Conservation (phyloP, 148 eudicot genomes). For the Cornus suecica region DNA sequence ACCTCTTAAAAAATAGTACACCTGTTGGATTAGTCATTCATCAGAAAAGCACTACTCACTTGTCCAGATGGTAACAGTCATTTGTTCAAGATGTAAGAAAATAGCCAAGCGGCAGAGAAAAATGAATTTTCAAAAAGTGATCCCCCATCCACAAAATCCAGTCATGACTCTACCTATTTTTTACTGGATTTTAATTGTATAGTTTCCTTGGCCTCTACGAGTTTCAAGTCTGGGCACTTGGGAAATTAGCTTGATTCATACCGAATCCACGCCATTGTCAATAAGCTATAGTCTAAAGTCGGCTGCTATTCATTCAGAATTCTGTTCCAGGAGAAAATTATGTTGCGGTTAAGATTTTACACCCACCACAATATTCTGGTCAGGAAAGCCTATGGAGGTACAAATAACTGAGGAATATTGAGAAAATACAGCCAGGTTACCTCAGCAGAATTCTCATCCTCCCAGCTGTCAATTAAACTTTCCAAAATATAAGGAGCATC, state of each 20-base stretch:
- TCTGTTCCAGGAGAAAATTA: not conserved
- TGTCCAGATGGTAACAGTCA: too few relatives aligned
- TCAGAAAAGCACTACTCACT: too few relatives aligned
- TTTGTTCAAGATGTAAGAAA: too few relatives aligned
- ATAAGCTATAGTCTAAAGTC: not conserved
- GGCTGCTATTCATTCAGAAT: not conserved
- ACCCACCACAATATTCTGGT: not conserved
- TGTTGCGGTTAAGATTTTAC: not conserved
- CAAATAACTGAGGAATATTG: not conserved
- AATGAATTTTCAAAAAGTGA: too few relatives aligned
- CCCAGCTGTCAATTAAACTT: slow-evolving; percentile 83
- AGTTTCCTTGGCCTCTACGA: not conserved
- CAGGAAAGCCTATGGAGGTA: slow-evolving; percentile 4
- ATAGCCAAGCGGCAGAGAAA: too few relatives aligned
- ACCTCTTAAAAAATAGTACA: too few relatives aligned
- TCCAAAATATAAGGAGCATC: slow-evolving; percentile 96
- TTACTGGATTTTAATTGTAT: too few relatives aligned
- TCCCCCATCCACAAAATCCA: too few relatives aligned
- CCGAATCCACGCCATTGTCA: not conserved
- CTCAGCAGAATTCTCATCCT: slow-evolving; percentile 96
- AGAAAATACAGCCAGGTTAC: slow-evolving; percentile 35
- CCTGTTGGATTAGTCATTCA: too few relatives aligned
- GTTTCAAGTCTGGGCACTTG: not conserved
- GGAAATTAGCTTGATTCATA: not conserved
- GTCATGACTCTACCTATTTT: too few relatives aligned